Base-by-base conservation (phyloP, 495 filamentous ascomycete species). In the Sphaerosporella brunnea region DNA sequence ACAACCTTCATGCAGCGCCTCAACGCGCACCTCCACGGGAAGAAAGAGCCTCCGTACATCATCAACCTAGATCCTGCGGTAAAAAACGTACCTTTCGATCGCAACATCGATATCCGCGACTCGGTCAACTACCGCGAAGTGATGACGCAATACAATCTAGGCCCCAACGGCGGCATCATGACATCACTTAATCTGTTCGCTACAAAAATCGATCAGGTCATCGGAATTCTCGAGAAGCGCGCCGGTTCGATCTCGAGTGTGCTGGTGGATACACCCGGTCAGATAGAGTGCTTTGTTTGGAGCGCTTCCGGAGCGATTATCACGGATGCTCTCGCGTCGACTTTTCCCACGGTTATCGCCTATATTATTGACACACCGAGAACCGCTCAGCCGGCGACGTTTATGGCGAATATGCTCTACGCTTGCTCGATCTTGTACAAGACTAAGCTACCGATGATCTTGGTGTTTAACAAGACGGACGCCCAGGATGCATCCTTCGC, bases 351-450 rank as follows among this genome's bases (percentile, higher is more conserved):
- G 15, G 39, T 42, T 24, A 42, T 42, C 24, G 39, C 39, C 7
- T 42, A 42, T 24, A 42, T 42, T 16, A 42, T 23, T 24, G 39
- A 42, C 63, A 97, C 90, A 0, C 92, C 90, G 3, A 77, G 90
- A 23, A 86, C 84, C 13, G 79, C 79, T 41, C 88, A 84, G 36
- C 96, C 90, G 5, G 82, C 77, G 50, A 96, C 92, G n/a, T 97
- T 97, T 64, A 96, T 97, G 92, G 84, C 79, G 62, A 97, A 97
- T 68, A 97, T 97, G 90, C 77, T 97, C 19, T 96, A 97, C 63
- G 90, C 90, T 2, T 95, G 90, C 72, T 84, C 78, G 58, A 97
- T 97, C 50, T 72, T 97, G 1, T 97, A 97, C 73, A 96, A 96
- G 68, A 96, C 87, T 5, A 92, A 90, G 59, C 70, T 97, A 4